phyloP scores from a whole-genome alignment of 257 asterid genomes.

The Penstemon eatonii region DNA sequence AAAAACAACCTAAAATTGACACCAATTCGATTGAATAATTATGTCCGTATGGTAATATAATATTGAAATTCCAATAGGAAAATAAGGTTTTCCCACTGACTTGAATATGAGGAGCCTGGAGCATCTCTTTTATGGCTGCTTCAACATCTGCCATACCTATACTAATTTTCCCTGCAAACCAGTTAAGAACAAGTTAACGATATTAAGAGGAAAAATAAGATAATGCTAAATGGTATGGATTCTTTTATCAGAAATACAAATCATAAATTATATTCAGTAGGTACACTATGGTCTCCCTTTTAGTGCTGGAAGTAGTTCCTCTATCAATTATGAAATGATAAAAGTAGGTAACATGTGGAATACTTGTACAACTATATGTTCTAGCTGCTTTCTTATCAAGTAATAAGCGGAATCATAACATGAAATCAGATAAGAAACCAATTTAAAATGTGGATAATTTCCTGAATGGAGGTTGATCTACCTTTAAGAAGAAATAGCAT shows the following conservation, averaged over 20 bases:
- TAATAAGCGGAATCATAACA: not conserved
- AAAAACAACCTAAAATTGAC: not conserved
- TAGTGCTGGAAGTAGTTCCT: constrained; percentile 15
- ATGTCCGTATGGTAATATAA: not conserved
- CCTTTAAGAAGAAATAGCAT: not conserved
- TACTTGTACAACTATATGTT: not conserved
- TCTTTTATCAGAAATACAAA: not conserved
- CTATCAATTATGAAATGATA: constrained; percentile 10
- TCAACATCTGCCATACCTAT: constrained; percentile 84
- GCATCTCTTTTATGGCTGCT: constrained; percentile 92
- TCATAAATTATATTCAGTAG: not conserved
- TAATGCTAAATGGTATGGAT: not conserved
- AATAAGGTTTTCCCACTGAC: constrained; percentile 44
- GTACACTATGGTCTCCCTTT: constrained; percentile 8
- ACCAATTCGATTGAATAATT: not conserved
- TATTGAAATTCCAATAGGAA: constrained; percentile 10
- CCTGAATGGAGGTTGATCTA: constrained; percentile 5
- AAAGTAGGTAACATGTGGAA: constrained; percentile 1
- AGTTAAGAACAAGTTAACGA: constrained; percentile 2
- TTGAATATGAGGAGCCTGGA: constrained; percentile 98
- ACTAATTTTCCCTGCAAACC: constrained; percentile 53
- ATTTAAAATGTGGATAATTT: not conserved
- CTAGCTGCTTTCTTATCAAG: not conserved
- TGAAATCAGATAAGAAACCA: not conserved
- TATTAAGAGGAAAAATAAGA: constrained; percentile 6